Evolutionary conservation across 768 basidiomycete genomes (phyloP), one percentile per base, ranked within the genome.

Genomic region (Phlebiopsis flavidoalba): DNA sequence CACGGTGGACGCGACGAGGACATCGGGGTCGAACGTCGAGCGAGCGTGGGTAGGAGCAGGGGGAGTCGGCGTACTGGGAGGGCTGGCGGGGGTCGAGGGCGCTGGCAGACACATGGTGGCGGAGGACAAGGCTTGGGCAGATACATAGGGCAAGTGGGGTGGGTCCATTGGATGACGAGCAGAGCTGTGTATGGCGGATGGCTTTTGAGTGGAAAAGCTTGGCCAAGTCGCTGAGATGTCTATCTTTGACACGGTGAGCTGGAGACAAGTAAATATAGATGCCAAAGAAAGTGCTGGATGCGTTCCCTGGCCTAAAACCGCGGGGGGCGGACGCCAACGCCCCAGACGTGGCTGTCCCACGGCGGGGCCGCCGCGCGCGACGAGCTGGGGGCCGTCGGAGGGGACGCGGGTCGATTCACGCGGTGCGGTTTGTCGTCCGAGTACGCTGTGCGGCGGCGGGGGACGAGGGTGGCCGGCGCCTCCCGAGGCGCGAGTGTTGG

Each of bases 1-100:
- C 73, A 77, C 77, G 21, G 78, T 75, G n/a, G 80, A 75, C 50
- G 74, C 70, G 62, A 80, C 59, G 57, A 82, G 72, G n/a, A 70
- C 62, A 58, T 52, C 58, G 61, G 45, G 60, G 56, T 64, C 60
- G 26, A 11, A 49, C 37, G 50, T 60, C 51, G 49, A 51, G 40
- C 8, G 53, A 21, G 40, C 49, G 52, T 3, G 51, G 24, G 37
- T 59, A 50, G 33, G 54, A 12, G 40, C 54, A 55, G 54, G 54
- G 49, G 5, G 48, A 50, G 58, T 37, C 17, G 49, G 46, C 12
- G 57, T 50, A 58, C 57, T 26, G 24, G 64, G 61, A 52, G 59
- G 67, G 52, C 57, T 62, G 62, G 21, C 36, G 53, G 60, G 50
- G 65, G 14, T 61, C 8, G 54, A 57, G 8, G 65, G 59, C 33